Evolutionary conservation across 805 yeast genomes (phyloP).

Genomic region (Ogataea methanolica): DNA sequence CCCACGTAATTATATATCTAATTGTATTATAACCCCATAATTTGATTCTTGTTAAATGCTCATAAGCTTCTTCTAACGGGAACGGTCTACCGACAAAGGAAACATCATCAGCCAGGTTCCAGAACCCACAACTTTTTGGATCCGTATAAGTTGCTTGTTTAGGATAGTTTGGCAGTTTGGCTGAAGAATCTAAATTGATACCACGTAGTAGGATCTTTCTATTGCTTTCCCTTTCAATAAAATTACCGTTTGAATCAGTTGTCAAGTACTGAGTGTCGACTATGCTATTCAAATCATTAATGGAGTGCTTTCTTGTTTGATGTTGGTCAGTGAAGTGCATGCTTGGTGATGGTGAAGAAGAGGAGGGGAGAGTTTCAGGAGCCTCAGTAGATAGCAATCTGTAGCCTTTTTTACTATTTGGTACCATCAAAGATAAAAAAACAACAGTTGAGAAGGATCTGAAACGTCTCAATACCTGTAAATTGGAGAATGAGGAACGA

Average conservation of each 20-base stretch:
- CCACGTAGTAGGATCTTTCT: slow-evolving; percentile 68
- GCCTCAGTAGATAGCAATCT: slow-evolving; percentile 7
- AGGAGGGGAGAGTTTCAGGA: neutral
- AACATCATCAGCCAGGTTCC: slow-evolving; percentile 62
- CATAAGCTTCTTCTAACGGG: slow-evolving; percentile 65
- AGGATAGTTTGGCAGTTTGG: slow-evolving; percentile 67
- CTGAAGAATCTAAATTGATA: slow-evolving; percentile 71
- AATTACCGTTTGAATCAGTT: slow-evolving; percentile 48
- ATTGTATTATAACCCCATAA: slow-evolving; percentile 79
- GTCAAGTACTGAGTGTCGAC: slow-evolving; percentile 19
- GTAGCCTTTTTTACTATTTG: slow-evolving; percentile 8
- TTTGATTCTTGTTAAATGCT: slow-evolving; percentile 66
- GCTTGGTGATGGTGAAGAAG: neutral
- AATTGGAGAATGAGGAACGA: too few species aligned
- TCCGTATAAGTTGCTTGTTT: slow-evolving; percentile 35
- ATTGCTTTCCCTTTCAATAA: slow-evolving; percentile 48
- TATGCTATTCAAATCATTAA: slow-evolving; percentile 13
- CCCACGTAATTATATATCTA: slow-evolving; percentile 83
- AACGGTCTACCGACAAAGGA: slow-evolving; percentile 85
- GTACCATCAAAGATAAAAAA: too few species aligned
- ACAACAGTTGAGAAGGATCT: too few species aligned
- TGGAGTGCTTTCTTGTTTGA: neutral
- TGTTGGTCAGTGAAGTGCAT: neutral
- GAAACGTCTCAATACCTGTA: too few species aligned
- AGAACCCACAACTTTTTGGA: slow-evolving; percentile 44